A percentile compares a stretch with the other conserved stretches of the same genome.
phyloP scores from a whole-genome alignment of 2,329 filamentous ascomycete species.

The Fusarium abutilonis region DNA sequence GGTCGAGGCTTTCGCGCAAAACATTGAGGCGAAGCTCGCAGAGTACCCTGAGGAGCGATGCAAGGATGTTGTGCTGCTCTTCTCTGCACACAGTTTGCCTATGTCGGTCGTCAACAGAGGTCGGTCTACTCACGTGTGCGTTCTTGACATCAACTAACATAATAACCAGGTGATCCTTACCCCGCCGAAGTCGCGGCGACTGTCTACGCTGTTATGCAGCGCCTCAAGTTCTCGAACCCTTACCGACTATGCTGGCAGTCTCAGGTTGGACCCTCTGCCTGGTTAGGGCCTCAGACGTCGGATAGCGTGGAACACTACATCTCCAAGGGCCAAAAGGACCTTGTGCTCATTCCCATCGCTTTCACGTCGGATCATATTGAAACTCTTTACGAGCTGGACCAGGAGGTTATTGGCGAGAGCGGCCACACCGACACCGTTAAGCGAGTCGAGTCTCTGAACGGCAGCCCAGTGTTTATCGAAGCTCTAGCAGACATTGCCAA shows the following conservation, averaged over 20 bases:
- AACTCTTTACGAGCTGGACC: slow-evolving; percentile 91
- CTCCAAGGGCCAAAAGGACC: slow-evolving; percentile 88
- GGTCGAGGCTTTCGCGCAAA: slow-evolving; percentile 90
- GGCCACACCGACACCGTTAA: slow-evolving; percentile 83
- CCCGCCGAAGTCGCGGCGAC: slow-evolving; percentile 95
- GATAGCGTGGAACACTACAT: slow-evolving; percentile 90
- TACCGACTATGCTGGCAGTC: slow-evolving; percentile 98
- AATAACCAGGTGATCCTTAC: slow-evolving; percentile 81
- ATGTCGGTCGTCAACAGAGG: slow-evolving; percentile 97
- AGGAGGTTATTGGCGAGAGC: slow-evolving; percentile 92
- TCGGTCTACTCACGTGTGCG: slow-evolving; percentile 47
- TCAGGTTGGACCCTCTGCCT: slow-evolving; percentile 93
- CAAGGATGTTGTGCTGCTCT: slow-evolving; percentile 84
- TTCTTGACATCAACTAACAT: slow-evolving; percentile 41
- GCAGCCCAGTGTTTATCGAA: slow-evolving; percentile 87
- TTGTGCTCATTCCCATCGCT: slow-evolving; percentile 92
- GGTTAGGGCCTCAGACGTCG: slow-evolving; percentile 93
- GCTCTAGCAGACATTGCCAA: slow-evolving; percentile 89
- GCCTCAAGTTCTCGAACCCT: slow-evolving; percentile 85
- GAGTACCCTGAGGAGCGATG: slow-evolving; percentile 86
- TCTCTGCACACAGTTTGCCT: slow-evolving; percentile 93
- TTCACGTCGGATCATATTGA: slow-evolving; percentile 99
- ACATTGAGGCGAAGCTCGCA: slow-evolving; percentile 85
- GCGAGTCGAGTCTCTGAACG: slow-evolving; percentile 91
- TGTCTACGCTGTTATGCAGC: slow-evolving; percentile 95